These are phyloP conservation scores for Afroboletus lepidellus DNA, from an alignment of 1,284 basidiomycete genomes.

Conservation along the genomic window DNA sequence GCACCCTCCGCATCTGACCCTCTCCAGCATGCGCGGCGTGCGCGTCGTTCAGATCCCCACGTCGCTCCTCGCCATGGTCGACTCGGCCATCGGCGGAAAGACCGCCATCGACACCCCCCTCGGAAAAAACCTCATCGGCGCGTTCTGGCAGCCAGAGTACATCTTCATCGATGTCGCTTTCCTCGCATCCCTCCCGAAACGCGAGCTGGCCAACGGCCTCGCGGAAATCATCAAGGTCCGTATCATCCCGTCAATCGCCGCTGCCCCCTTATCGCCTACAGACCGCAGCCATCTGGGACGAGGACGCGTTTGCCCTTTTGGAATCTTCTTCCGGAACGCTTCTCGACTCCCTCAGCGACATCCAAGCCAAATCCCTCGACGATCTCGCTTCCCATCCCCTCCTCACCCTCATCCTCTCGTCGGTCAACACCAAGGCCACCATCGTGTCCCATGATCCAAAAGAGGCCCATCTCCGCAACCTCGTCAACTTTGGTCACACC, in stretches of 20 bases:
- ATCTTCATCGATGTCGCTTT: slow-evolving; percentile 98
- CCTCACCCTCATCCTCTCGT: slow-evolving; percentile 82
- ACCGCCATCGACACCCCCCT: slow-evolving; percentile 97
- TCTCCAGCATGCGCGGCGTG: slow-evolving; percentile 77
- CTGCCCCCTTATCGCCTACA: slow-evolving; percentile 33
- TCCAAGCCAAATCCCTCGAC: slow-evolving; percentile 59
- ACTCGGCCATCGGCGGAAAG: slow-evolving; percentile 96
- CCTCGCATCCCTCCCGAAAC: slow-evolving; percentile 87
- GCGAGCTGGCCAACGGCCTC: slow-evolving; percentile 98
- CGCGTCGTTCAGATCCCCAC: slow-evolving; percentile 97
- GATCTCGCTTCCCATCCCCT: slow-evolving; percentile 78
- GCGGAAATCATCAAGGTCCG: slow-evolving; percentile 94
- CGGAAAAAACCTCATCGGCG: slow-evolving; percentile 97
- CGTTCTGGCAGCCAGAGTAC: slow-evolving; percentile 97
- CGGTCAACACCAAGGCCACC: slow-evolving; percentile 89
- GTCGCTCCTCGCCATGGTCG: slow-evolving; percentile 97
- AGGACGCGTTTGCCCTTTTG: slow-evolving; percentile 80
- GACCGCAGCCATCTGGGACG: slow-evolving; percentile 97
- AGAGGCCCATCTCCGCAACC: slow-evolving; percentile 92
- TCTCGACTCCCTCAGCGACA: slow-evolving; percentile 62
- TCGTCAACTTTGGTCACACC: slow-evolving; percentile 96
- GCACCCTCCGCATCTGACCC: background rate
- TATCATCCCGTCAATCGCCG: slow-evolving; percentile 2
- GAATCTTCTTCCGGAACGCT: slow-evolving; percentile 77
- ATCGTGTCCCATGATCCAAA: slow-evolving; percentile 95